These are phyloP conservation scores for Paraglomus occultum DNA, from an alignment of 192 early-diverging fungal species.

Conservation along the genomic window DNA sequence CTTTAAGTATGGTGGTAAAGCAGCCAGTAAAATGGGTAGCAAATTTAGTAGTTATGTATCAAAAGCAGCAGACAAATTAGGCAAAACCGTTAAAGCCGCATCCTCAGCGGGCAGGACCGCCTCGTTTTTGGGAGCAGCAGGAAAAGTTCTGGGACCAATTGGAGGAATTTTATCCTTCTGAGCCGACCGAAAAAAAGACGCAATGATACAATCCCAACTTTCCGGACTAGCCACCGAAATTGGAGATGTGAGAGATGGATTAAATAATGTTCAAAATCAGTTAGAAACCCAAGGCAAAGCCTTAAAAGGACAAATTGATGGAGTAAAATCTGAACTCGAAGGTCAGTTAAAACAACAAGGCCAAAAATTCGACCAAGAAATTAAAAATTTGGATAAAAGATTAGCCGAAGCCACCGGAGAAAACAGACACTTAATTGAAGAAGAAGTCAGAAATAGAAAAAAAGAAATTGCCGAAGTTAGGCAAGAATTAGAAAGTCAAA, in stretches of 20 bases:
- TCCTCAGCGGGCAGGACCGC: no score
- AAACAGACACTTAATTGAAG: no score
- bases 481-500: conserved; percentile 10
- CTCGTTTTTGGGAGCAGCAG: no score
- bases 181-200: background rate
- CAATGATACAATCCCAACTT: background rate
- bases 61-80: no score
- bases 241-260: background rate
- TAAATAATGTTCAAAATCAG: background rate
- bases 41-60: no score
- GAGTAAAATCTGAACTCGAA: conserved; percentile 4
- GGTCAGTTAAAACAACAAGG: conserved; percentile 9
- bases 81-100: no score
- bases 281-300: conserved; percentile 11
- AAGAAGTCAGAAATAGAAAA: background rate
- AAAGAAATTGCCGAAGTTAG: background rate
- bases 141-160: background rate
- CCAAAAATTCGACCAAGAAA: conserved; percentile 14
- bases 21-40: no score
- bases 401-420: conserved; percentile 1
- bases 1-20: no score
- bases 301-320: background rate
- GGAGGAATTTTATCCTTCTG: background rate
- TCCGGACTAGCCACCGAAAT: background rate
- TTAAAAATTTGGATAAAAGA: background rate